Evolutionary conservation across 2,329 filamentous ascomycete species (phyloP), one percentile per base, ranked within the genome.

Genomic region (Claviceps pazoutovae): DNA sequence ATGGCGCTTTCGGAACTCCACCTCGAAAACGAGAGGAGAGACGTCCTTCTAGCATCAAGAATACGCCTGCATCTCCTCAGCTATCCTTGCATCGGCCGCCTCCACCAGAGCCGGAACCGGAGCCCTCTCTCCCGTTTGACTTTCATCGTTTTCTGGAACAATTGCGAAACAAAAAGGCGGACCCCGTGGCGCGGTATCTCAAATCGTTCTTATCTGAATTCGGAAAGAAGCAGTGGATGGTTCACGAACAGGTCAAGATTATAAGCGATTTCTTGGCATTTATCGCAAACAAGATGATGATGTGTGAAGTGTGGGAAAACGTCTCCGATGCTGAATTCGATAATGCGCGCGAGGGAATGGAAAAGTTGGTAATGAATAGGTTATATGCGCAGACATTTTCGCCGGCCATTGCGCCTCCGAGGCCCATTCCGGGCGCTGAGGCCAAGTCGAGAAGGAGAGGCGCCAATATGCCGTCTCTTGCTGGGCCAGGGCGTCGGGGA

Each of bases 181-280:
- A 98, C 61, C 93, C 94, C 1, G 91, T 98, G 2, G 94, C 94
- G 5, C 86, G 91, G 57, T 98, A 96, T 63, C 75, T 98, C 46
- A 87, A 94, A 57, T 97, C 93, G 0, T 98, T 98, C 61, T 71
- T 98, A 34, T 82, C 82, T 48, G 94, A 98, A 66, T 98, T 98
- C 68, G 88, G 83, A 38, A 98, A 97, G 72, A 88, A 90, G 59
- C 93, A 97, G 68, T 98, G 93, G 93, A 95, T 95, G 87, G 93
- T 96, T 6, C 93, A 98, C 65, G 93, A 98, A 69, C 93, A 98
- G 67, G 93, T 97, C 64, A 98, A 98, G 70, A 97, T 98, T 56
- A 95, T 98, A 55, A 82, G 88, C 58, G 94, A 98, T 65, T 98
- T 98, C 59, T 73, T 98, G 47, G 83, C 89, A 45, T 98, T 98